A percentile compares a stretch with the other conserved stretches of the same genome.
Evolutionary conservation across 495 filamentous ascomycete genomes (phyloP).

Genomic region (Staphylotrichum longicolle): DNA sequence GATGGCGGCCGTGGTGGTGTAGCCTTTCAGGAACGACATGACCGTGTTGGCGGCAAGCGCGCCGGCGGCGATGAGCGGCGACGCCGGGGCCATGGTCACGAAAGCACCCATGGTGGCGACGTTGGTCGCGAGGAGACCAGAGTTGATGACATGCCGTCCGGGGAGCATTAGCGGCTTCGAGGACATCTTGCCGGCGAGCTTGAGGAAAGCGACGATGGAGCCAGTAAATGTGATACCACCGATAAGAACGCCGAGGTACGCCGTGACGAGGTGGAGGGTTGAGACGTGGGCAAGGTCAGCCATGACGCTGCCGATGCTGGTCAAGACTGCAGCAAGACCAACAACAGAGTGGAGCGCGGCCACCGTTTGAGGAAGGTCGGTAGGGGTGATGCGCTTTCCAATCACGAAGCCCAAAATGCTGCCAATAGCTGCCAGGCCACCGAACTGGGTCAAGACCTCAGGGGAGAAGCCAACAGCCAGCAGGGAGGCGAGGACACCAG

Average conservation of each 20-base stretch:
- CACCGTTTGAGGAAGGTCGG: constrained; percentile 77
- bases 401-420: constrained; percentile 62
- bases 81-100: constrained; percentile 69
- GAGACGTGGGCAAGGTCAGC: constrained; percentile 62
- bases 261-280: constrained; percentile 72
- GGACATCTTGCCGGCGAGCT: constrained; percentile 73
- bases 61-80: constrained; percentile 67
- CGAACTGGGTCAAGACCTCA: constrained; percentile 70
- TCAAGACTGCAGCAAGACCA: constrained; percentile 75
- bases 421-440: constrained; percentile 65
- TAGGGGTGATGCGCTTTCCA: constrained; percentile 78
- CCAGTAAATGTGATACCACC: constrained; percentile 83
- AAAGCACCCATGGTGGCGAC: constrained; percentile 76
- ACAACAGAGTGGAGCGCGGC: constrained; percentile 81
- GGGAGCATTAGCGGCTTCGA: constrained; percentile 66
- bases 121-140: constrained; percentile 65
- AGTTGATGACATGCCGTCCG: constrained; percentile 69
- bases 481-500: constrained; percentile 74
- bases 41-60: constrained; percentile 69
- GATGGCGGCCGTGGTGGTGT: constrained; percentile 76
- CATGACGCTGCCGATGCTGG: constrained; percentile 78
- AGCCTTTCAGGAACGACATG: constrained; percentile 77
- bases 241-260: constrained; percentile 76
- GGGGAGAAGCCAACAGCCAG: constrained; percentile 73
- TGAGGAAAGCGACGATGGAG: constrained; percentile 76